Conservation (phyloP, 2,329 filamentous ascomycete species). For the Cadophora malorum region DNA sequence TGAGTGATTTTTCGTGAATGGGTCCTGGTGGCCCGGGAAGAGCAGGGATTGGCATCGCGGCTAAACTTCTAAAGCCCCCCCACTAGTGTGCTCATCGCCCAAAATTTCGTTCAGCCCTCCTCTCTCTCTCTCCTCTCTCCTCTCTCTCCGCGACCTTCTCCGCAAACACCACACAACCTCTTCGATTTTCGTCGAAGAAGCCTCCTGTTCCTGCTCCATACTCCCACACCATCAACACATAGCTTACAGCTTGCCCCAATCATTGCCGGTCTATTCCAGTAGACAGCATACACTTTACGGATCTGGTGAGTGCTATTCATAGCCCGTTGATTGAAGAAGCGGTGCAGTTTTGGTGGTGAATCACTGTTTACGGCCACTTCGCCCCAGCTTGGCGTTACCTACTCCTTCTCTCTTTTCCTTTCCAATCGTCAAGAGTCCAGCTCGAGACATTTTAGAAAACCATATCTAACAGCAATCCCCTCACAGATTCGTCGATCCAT, state of each 20-base stretch:
- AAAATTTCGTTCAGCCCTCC: conserved; percentile 1
- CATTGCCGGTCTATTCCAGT: conserved; percentile 14
- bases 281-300: conserved; percentile 19
- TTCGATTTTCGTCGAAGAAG: background rate
- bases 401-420: background rate
- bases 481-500: conserved; percentile 31
- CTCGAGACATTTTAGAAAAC: conserved; percentile 12
- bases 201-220: background rate
- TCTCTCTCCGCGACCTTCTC: background rate
- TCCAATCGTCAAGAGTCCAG: background rate
- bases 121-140: background rate
- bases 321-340: background rate
- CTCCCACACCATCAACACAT: conserved; percentile 1
- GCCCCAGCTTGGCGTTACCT: background rate
- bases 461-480: conserved; percentile 16
- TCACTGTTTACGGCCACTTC: background rate
- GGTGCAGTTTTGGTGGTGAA: conserved; percentile 12
- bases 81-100: background rate
- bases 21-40: background rate
- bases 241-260: background rate
- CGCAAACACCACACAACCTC: conserved; percentile 1
- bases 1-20: conserved; percentile 17
- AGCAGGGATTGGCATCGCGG: conserved; percentile 10
- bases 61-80: background rate
- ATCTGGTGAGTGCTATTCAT: conserved; percentile 21